phyloP scores from a whole-genome alignment of 2,329 filamentous ascomycete genomes.

The Botrytis fragariae region DNA sequence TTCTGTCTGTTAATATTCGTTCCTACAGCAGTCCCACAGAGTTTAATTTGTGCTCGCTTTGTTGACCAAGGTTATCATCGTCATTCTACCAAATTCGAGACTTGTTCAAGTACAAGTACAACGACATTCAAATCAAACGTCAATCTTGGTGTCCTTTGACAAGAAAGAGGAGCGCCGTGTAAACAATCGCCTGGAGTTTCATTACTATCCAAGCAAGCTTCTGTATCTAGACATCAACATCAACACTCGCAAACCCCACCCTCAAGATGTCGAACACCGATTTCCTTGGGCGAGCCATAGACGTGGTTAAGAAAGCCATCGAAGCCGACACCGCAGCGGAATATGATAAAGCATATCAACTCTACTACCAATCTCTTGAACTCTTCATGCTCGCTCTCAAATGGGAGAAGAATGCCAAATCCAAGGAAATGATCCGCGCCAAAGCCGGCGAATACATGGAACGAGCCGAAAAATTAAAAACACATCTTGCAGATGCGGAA shows the following conservation, averaged over 20 bases:
- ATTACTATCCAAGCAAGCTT: neutral
- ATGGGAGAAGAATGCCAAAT: slow-evolving; percentile 98
- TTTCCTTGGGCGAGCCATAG: slow-evolving; percentile 94
- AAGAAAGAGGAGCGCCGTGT: neutral
- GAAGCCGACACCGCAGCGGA: slow-evolving; percentile 92
- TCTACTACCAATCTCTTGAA: slow-evolving; percentile 94
- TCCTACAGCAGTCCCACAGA: neutral
- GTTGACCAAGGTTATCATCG: neutral
- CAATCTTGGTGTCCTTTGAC: neutral
- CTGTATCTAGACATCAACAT: neutral
- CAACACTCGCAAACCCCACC: slow-evolving; percentile 5
- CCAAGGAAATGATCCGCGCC: slow-evolving; percentile 94
- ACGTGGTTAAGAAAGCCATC: slow-evolving; percentile 96
- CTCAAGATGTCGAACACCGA: slow-evolving; percentile 87
- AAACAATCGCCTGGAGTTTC: neutral
- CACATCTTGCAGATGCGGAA: slow-evolving; percentile 76
- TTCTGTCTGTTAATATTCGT: neutral
- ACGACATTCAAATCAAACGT: neutral
- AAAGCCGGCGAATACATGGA: slow-evolving; percentile 98
- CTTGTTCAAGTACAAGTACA: neutral
- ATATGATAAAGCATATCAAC: slow-evolving; percentile 94
- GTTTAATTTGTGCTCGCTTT: neutral
- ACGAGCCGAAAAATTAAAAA: slow-evolving; percentile 95
- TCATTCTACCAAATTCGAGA: slow-evolving; percentile 5
- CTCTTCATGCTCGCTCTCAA: slow-evolving; percentile 98